Base-by-base conservation (phyloP, 441 rosid genomes). In the California macrophylla region DNA sequence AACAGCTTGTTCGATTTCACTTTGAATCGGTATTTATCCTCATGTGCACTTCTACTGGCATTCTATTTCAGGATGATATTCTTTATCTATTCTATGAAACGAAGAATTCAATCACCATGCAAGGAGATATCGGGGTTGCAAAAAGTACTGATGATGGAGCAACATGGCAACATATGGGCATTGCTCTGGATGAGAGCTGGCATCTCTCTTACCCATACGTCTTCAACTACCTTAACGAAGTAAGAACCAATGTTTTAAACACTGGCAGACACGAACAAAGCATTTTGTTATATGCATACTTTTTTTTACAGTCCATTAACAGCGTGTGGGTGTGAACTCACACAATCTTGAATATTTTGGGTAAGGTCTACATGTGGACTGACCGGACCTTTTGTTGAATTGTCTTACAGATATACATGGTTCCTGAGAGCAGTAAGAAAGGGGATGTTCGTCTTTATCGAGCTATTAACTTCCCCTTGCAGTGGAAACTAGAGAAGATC, bases 51-150 rank as follows among this genome's bases (percentile, higher is more conserved):
- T 66, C 3, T 63, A 16, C 61, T 68, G 54, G 69, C 67, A 5
- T 50, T 26, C 32, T 75, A 69, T 62, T 75, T 34, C 89, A 94
- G 99, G 94, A 86, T 26, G 89, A 86, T 61, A 78, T 77, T 6
- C 75, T 92, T 47, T 94, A 87, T 71, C 80, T 94, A 26, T 94
- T 94, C 75, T 90, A 80, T 38, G 98, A 92, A 69, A 92, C 90
- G 47, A 94, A 92, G 77, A 86, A 86, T 77, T 85, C 94, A 1
- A 73, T 85, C 24, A 92, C 98, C 26, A 69, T 82, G 87, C 96
- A 94, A 85, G 99, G 99, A 28, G 99, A 94, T 72, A 92, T 94
- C 67, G 99, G 89, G 68, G 98, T 87, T 29, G 90, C 99, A 26
- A 82, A 81, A 70, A 94, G 99, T 77, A 67, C 72, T 1, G 97